Evolutionary conservation across 106 monocot genomes (phyloP), one percentile per base, ranked within the genome.

Genomic region (Triglochin maritima): DNA sequence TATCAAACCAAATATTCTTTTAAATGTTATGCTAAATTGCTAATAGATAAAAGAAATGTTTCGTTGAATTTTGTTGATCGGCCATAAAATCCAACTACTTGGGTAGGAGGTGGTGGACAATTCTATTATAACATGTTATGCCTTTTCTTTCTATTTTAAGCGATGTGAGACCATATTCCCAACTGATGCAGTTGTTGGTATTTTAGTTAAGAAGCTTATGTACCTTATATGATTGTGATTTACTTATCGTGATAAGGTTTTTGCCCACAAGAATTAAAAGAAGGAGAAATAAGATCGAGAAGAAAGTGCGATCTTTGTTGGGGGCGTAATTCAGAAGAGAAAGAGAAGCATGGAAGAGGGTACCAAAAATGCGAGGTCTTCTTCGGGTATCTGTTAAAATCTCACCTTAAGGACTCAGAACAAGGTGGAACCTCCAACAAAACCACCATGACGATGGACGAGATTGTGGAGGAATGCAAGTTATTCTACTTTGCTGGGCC

Each of bases 301-400:
- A 17, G 55, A 86, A 87, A 65, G 17, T 81, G 7, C 55, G 44
- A 41, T 5, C 4, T 4, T 17, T 86, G 4, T 51, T 87, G 61
- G 60, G 59, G 62, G 51, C 29, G 72, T 93, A 45, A 92, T 92
- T 49, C 70, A 62, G 43, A 85, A 81, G 69, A 85, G 79, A 60
- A 74, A 77, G 47, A 56, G 70, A 14, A 74, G 81, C 9, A 77
- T 79, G n/a, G 56, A 64, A 72, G 50, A 12, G 13, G 80, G 77
- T 8, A 2, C 44, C 48, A 12, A 4, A 12, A 4, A 0, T 57
- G 56, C 62, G 82, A 78, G 5, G 82, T 78, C 49, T 50, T 78
- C 7, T 44, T 82, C 17, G 59, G 79, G 11, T 64, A 74, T 7
- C 29, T 83, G 12, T 46, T 83, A 60, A 67, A 79, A 49, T 79